A percentile compares a stretch with the other conserved stretches of the same genome.
Evolutionary conservation across 257 asterid genomes (phyloP).

Genomic region (Solanum ossicruentum): DNA sequence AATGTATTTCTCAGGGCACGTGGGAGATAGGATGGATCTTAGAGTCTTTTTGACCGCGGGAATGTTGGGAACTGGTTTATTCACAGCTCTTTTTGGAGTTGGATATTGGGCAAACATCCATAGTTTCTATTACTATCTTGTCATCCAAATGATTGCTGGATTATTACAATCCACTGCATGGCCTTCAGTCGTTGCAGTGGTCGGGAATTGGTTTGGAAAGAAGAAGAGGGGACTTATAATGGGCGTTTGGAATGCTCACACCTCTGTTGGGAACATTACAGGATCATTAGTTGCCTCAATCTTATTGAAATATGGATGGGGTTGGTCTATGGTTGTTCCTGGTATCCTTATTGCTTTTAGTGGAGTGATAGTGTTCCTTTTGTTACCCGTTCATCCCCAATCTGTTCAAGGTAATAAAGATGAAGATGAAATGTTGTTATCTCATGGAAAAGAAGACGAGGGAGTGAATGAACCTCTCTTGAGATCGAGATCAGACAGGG

Average conservation of each 20-base stretch:
- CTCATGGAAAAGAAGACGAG: slow-evolving; percentile 38
- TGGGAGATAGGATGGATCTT: slow-evolving; percentile 80
- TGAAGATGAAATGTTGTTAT: slow-evolving; percentile 10
- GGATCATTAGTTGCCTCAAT: slow-evolving; percentile 78
- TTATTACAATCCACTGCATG: slow-evolving; percentile 94
- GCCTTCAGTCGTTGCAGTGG: slow-evolving; percentile 96
- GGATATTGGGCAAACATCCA: slow-evolving; percentile 84
- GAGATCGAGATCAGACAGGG: slow-evolving; percentile 12
- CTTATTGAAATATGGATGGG: slow-evolving; percentile 86
- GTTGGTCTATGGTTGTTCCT: slow-evolving; percentile 84
- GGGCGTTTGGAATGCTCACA: slow-evolving; percentile 98
- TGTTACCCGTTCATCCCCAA: slow-evolving; percentile 71
- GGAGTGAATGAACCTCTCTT: slow-evolving; percentile 46
- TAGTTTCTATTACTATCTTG: slow-evolving; percentile 49
- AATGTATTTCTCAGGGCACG: slow-evolving; percentile 83
- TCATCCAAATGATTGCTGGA: slow-evolving; percentile 85
- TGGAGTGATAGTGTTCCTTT: slow-evolving; percentile 44
- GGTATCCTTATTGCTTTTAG: slow-evolving; percentile 50
- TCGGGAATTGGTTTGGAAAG: slow-evolving; percentile 96
- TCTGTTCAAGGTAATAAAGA: slow-evolving; percentile 35
- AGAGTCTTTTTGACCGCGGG: slow-evolving; percentile 68
- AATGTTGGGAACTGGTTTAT: slow-evolving; percentile 93
- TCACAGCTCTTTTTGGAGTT: slow-evolving; percentile 71
- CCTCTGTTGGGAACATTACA: slow-evolving; percentile 84
- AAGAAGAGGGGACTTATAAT: slow-evolving; percentile 92